Percentiles rank a stretch among this genome's conserved stretches.
Evolutionary conservation across 108 stramenopile species (phyloP).

Genomic region (Aurantiochytrium sp.): DNA sequence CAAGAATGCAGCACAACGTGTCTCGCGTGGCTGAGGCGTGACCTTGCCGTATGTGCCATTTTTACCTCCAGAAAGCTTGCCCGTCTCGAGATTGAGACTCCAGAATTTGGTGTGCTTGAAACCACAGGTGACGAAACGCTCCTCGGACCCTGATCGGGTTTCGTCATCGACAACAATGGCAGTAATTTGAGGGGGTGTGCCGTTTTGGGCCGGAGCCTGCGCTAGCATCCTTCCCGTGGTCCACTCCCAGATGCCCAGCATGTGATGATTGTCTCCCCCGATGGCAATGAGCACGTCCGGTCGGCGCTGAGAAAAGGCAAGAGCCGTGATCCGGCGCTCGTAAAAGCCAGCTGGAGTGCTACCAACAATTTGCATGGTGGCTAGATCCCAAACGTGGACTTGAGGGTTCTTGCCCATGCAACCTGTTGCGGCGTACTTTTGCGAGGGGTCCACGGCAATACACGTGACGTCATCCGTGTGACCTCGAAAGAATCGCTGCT

Average conservation of each 20-base stretch:
- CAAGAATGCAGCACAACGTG: neutral
- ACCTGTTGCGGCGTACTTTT: neutral
- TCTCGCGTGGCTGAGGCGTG: neutral
- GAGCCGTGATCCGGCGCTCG: neutral
- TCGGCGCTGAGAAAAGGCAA: neutral
- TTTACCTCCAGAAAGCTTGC: neutral
- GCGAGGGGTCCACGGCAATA: neutral
- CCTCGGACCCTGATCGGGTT: neutral
- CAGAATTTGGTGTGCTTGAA: slow-evolving; percentile 16
- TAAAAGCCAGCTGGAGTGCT: neutral
- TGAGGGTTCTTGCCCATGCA: neutral
- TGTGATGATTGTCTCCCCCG: neutral
- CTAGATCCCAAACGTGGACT: slow-evolving; percentile 4
- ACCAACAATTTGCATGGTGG: neutral
- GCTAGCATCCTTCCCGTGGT: neutral
- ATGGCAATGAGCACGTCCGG: neutral
- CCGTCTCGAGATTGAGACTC: neutral
- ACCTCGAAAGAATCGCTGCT: neutral
- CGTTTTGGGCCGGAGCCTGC: neutral
- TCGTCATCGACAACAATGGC: neutral
- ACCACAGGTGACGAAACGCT: neutral
- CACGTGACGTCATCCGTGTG: neutral
- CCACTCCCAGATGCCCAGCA: slow-evolving; percentile 1
- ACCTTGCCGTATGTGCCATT: slow-evolving; percentile 4
- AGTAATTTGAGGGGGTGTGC: neutral